These are phyloP conservation scores for Xanthoceras sorbifolium DNA, from an alignment of 345 rosid genomes.

Conservation along the genomic window DNA sequence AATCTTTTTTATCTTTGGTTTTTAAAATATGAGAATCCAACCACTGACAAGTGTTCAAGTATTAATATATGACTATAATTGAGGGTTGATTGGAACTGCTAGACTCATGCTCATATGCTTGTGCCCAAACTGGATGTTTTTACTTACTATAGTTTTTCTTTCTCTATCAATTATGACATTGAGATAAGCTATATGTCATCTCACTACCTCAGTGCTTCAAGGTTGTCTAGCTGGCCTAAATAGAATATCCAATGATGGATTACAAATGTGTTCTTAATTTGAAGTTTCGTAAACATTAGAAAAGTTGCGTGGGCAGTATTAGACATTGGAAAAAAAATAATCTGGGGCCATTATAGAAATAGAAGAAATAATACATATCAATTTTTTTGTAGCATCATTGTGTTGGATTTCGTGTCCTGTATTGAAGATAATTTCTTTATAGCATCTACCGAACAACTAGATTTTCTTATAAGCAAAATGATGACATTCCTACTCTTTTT, in stretches of 20 bases:
- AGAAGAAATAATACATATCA: background rate
- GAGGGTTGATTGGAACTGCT: background rate
- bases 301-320: background rate
- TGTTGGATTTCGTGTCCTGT: background rate
- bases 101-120: background rate
- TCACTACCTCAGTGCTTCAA: background rate
- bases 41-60: background rate
- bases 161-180: background rate
- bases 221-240: background rate
- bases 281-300: background rate
- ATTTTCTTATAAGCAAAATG: background rate
- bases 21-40: background rate
- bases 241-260: background rate
- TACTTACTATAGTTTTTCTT: background rate
- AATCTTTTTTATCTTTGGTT: background rate
- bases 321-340: background rate
- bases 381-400: background rate
- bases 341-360: background rate
- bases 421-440: background rate
- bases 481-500: conserved; percentile 7
- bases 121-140: background rate
- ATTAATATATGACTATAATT: background rate
- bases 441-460: background rate
- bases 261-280: background rate
- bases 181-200: background rate